Conservation (phyloP, 169 alveolate species). For the Amoebophrya sp. region DNA sequence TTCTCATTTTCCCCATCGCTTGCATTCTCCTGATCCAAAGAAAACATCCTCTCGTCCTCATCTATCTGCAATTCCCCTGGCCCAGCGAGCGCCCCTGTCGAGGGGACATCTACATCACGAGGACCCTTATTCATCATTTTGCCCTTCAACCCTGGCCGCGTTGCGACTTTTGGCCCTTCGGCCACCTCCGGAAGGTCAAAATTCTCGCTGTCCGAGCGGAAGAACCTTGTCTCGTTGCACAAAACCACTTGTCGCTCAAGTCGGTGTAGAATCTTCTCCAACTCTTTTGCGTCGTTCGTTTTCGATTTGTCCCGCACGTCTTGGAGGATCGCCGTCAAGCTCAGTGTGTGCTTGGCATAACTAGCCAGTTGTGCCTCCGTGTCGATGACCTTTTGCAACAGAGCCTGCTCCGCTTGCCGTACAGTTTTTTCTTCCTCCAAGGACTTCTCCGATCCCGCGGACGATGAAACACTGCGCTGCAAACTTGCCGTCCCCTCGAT, state of each 20-base stretch:
- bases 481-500: too few species aligned
- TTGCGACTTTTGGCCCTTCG: background rate
- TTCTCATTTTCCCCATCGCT: background rate
- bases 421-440: background rate
- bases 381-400: background rate
- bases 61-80: background rate
- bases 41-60: too few species aligned
- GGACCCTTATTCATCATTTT: too few species aligned
- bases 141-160: background rate
- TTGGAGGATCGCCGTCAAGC: background rate
- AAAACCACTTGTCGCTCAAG: background rate
- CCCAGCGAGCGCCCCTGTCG: background rate
- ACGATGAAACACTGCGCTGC: too few species aligned
- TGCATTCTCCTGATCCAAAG: too few species aligned
- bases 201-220: background rate
- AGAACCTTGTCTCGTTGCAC: background rate
- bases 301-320: background rate
- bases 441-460: too few species aligned
- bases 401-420: background rate
- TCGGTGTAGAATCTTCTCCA: background rate
- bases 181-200: background rate
- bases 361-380: background rate
- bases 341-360: background rate
- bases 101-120: too few species aligned
- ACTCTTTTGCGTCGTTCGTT: background rate